Evolutionary conservation across 305 asterid species (phyloP).

Genomic region (Caryopteris hybrid): DNA sequence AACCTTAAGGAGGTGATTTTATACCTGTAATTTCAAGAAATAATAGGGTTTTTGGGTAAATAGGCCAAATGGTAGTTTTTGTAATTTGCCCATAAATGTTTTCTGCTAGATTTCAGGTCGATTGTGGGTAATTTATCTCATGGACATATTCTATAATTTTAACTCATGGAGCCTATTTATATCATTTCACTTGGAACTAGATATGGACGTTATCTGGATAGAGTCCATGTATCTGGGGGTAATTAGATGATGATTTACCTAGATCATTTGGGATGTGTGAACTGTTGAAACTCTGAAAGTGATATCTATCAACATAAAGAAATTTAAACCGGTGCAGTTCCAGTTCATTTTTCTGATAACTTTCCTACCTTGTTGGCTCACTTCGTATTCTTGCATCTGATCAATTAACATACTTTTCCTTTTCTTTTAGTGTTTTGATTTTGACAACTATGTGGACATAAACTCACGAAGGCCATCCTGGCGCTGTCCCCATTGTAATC

Average conservation of each 20-base stretch:
- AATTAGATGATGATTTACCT: constrained; percentile 3
- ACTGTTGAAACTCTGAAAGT: not conserved
- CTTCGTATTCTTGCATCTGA: not conserved
- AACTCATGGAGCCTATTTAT: not conserved
- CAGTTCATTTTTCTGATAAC: not conserved
- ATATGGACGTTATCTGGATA: not conserved
- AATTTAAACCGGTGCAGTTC: not conserved
- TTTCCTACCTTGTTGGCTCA: not conserved
- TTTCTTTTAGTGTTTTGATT: constrained; percentile 78
- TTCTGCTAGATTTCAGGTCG: not conserved
- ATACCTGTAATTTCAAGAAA: too few relatives aligned
- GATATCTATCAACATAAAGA: not conserved
- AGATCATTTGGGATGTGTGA: not conserved
- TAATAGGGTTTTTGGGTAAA: too few relatives aligned
- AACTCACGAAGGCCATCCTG: constrained; percentile 88
- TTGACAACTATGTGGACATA: constrained; percentile 68
- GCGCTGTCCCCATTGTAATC: constrained; percentile 97
- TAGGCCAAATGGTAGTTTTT: not conserved
- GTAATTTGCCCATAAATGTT: not conserved
- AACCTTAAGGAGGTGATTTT: too few relatives aligned
- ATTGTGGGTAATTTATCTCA: not conserved
- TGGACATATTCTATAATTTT: constrained; percentile 1
- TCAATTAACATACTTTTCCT: not conserved
- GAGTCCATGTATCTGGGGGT: not conserved
- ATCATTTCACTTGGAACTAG: not conserved